These are phyloP conservation scores for Pythium rishiriense DNA, from an alignment of 352 stramenopile species.

Conservation along the genomic window DNA sequence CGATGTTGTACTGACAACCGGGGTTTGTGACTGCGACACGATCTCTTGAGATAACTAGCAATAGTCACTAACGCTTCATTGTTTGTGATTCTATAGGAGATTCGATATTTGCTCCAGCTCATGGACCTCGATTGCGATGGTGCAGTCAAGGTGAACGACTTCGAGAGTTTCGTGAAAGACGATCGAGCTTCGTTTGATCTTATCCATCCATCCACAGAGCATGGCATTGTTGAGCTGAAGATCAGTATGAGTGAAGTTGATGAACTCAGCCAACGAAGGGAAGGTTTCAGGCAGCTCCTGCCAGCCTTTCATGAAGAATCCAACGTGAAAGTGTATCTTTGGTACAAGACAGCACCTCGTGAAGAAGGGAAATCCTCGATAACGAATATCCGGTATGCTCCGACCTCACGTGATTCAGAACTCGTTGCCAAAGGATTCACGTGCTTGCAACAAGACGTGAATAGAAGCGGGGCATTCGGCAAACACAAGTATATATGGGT, in stretches of 20 bases:
- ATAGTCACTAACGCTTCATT: background rate
- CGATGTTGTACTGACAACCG: constrained; percentile 76
- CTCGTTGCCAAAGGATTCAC: constrained; percentile 74
- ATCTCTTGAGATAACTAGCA: background rate
- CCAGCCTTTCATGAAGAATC: constrained; percentile 57
- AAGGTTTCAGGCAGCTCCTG: constrained; percentile 60
- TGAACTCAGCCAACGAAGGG: constrained; percentile 49
- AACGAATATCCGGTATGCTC: constrained; percentile 62
- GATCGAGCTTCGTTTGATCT: constrained; percentile 51
- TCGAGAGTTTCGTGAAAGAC: constrained; percentile 75
- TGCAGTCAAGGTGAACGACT: constrained; percentile 64
- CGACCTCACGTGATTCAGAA: constrained; percentile 65
- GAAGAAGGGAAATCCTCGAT: constrained; percentile 68
- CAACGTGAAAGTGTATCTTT: constrained; percentile 52
- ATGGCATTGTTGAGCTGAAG: constrained; percentile 60
- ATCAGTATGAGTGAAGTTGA: constrained; percentile 64
- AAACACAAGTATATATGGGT: constrained; percentile 83
- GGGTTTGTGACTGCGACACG: constrained; percentile 22
- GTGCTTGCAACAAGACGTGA: constrained; percentile 75
- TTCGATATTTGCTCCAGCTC: constrained; percentile 57
- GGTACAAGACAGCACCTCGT: constrained; percentile 55
- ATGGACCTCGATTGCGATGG: constrained; percentile 75
- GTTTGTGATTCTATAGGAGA: constrained; percentile 36
- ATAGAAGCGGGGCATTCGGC: constrained; percentile 55
- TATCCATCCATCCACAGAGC: constrained; percentile 47